These are phyloP conservation scores for Withania somnifera DNA, from an alignment of 305 asterid genomes.

Conservation along the genomic window DNA sequence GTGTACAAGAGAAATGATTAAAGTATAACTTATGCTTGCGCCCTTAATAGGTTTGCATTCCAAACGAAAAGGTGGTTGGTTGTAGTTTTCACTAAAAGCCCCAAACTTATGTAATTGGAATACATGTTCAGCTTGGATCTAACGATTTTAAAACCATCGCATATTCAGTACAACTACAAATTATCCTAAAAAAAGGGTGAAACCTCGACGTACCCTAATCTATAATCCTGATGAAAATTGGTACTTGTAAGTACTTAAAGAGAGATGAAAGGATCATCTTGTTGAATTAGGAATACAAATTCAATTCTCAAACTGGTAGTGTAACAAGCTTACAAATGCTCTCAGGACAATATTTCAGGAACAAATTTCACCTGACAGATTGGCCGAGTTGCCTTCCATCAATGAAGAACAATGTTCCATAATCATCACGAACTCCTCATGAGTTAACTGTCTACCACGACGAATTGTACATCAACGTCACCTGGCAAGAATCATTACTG, in stretches of 20 bases:
- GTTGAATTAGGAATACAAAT: not conserved
- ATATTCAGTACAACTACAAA: not conserved
- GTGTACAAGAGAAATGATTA: no score
- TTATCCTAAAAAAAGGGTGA: not conserved
- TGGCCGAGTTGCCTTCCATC: not conserved
- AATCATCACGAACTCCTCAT: not conserved
- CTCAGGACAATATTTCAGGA: not conserved
- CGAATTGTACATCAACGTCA: not conserved
- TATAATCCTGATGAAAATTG: not conserved
- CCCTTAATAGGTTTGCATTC: no score
- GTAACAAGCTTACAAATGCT: not conserved
- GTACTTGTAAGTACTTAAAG: not conserved
- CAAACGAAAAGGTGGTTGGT: not conserved
- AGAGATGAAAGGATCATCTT: not conserved
- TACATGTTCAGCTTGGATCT: not conserved
- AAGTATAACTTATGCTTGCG: no score
- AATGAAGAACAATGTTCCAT: not conserved
- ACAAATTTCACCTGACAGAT: not conserved
- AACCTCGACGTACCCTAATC: not conserved
- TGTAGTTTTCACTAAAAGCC: not conserved
- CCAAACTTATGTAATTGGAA: not conserved
- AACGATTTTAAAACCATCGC: not conserved
- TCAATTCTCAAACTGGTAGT: not conserved
- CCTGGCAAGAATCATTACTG: not conserved
- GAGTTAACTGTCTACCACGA: not conserved